A percentile compares a stretch with the other conserved stretches of the same genome.
Conservation (phyloP, 225 moss, liverwort and hornwort species). For the Polytrichum commune region DNA sequence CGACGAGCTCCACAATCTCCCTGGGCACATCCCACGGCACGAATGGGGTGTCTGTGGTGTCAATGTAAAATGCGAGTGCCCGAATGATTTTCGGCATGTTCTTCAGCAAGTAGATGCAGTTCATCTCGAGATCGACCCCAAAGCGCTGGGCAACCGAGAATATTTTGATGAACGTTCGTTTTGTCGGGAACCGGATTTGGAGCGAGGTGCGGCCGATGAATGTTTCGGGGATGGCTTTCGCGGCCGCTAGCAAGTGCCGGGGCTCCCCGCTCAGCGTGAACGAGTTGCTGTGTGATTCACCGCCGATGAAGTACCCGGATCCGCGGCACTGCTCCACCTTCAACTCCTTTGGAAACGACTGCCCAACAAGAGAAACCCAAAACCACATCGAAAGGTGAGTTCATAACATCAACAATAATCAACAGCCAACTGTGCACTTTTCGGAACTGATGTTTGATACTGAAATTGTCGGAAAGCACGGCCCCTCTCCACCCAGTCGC, state of each 20-base stretch:
- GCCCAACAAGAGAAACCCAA: no score
- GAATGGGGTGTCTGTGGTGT: slow-evolving; percentile 29
- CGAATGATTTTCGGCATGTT: slow-evolving; percentile 53
- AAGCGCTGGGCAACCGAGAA: slow-evolving; percentile 59
- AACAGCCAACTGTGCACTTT: no score
- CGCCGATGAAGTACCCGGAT: slow-evolving; percentile 64
- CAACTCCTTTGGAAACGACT: slow-evolving; percentile 57
- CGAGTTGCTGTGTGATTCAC: slow-evolving; percentile 62
- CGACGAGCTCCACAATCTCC: slow-evolving; percentile 76
- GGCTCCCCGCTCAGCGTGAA: slow-evolving; percentile 60
- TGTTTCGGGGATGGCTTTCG: slow-evolving; percentile 43
- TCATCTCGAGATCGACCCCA: slow-evolving; percentile 66
- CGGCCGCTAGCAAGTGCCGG: slow-evolving; percentile 39
- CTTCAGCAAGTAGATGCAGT: slow-evolving; percentile 69
- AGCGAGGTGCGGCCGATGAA: slow-evolving; percentile 45
- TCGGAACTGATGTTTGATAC: no score
- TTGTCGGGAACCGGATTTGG: slow-evolving; percentile 40
- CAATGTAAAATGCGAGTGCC: slow-evolving; percentile 51
- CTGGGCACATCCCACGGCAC: slow-evolving; percentile 48
- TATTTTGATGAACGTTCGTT: slow-evolving; percentile 59
- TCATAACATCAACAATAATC: no score
- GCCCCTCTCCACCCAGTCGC: no score
- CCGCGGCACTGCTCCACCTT: slow-evolving; percentile 51
- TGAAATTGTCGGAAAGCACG: no score
- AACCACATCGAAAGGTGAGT: no score